Evolutionary conservation across 768 basidiomycete genomes (phyloP).

Genomic region (Termitomyces sp.): DNA sequence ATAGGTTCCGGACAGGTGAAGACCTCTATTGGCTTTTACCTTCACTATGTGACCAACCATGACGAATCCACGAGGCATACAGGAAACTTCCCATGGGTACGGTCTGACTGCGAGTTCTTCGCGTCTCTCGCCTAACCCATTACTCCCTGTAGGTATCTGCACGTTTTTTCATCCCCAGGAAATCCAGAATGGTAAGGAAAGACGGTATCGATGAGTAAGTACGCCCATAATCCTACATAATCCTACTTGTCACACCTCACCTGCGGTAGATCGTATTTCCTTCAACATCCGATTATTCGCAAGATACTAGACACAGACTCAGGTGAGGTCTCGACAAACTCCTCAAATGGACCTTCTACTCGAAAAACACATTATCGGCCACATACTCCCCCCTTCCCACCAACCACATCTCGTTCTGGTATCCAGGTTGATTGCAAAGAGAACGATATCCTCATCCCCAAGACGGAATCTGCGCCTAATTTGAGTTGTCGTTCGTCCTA

Average conservation of each 20-base stretch:
- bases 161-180: not conserved
- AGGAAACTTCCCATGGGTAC: not conserved
- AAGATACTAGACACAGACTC: not conserved
- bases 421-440: not conserved
- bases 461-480: not conserved
- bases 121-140: not conserved
- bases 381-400: conserved; percentile 9
- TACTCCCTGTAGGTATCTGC: not conserved
- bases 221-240: too few species aligned
- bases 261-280: conserved; percentile 7
- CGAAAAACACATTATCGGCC: conserved; percentile 1
- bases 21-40: not conserved
- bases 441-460: not conserved
- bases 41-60: conserved; percentile 5
- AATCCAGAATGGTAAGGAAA: not conserved
- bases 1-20: not conserved
- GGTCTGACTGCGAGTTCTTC: not conserved
- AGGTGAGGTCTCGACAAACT: not conserved
- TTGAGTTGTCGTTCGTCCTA: not conserved
- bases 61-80: conserved; percentile 11
- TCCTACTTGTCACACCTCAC: not conserved
- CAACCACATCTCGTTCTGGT: not conserved
- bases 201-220: not conserved
- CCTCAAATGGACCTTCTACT: not conserved
- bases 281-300: conserved; percentile 3